Conservation (phyloP, 106 monocot genomes). For the Dioscorea zingiberensis region DNA sequence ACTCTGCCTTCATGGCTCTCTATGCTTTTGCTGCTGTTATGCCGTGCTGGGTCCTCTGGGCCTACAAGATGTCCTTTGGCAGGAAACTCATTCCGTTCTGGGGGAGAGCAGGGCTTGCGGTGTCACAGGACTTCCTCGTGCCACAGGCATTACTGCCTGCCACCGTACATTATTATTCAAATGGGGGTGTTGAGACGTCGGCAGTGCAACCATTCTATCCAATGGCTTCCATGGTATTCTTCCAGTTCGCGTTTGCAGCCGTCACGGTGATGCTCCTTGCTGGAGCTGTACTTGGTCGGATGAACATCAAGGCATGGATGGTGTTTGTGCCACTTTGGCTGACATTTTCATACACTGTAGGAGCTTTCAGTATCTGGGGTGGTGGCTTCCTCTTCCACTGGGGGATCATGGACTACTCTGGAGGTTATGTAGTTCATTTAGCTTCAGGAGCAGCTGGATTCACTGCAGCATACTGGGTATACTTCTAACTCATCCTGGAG, state of each 20-base stretch:
- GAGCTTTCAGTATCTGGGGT: constrained; percentile 49
- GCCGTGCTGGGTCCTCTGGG: constrained; percentile 29
- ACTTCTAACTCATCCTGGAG: constrained; percentile 3
- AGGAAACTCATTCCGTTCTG: constrained; percentile 31
- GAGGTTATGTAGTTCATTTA: constrained; percentile 44
- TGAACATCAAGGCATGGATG: constrained; percentile 53
- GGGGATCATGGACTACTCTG: constrained; percentile 55
- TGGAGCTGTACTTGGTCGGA: constrained; percentile 32
- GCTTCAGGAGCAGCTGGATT: constrained; percentile 32
- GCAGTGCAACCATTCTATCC: constrained; percentile 25
- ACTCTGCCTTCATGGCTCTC: constrained; percentile 61
- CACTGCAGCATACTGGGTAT: constrained; percentile 43
- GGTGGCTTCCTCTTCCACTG: constrained; percentile 52
- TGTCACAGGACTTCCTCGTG: constrained; percentile 13
- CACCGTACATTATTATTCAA: constrained; percentile 10
- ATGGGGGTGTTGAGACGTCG: constrained; percentile 14
- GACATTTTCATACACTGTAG: constrained; percentile 48
- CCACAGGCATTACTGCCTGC: constrained; percentile 18
- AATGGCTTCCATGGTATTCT: constrained; percentile 28
- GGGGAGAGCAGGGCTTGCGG: constrained; percentile 25
- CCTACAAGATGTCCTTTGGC: constrained; percentile 42
- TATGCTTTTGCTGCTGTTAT: constrained; percentile 37
- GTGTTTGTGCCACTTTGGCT: constrained; percentile 42
- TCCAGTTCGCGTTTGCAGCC: constrained; percentile 31
- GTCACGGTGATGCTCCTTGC: constrained; percentile 33